These are phyloP conservation scores for Nitzschia sp. DNA, from an alignment of 108 stramenopile genomes.

Conservation along the genomic window DNA sequence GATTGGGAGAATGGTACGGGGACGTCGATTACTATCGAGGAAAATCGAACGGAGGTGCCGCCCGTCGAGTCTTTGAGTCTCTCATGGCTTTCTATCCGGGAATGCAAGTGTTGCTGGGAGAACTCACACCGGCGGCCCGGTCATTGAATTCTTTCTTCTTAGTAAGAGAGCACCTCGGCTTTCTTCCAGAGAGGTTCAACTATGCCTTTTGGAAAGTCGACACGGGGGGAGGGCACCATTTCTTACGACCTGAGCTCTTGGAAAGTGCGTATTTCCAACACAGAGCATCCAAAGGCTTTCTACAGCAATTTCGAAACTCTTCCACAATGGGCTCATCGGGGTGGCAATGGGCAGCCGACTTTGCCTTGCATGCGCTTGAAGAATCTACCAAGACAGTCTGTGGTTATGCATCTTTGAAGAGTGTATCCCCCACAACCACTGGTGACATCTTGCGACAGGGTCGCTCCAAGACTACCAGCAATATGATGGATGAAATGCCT, in stretches of 20 bases:
- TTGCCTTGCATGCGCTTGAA: conserved; percentile 51
- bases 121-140: conserved; percentile 69
- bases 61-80: conserved; percentile 72
- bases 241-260: conserved; percentile 90
- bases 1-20: conserved; percentile 90
- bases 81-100: conserved; percentile 97
- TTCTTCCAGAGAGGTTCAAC: conserved; percentile 89
- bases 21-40: conserved; percentile 87
- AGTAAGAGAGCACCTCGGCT: conserved; percentile 74
- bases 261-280: conserved; percentile 89
- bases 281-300: conserved; percentile 61
- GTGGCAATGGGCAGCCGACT: conserved; percentile 81
- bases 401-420: conserved; percentile 64
- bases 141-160: conserved; percentile 80
- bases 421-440: conserved; percentile 50
- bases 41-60: conserved; percentile 2
- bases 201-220: conserved; percentile 69
- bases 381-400: conserved; percentile 41
- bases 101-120: conserved; percentile 87
- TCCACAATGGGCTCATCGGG: conserved; percentile 36
- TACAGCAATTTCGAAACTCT: conserved; percentile 8
- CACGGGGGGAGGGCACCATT: conserved; percentile 54
- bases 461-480: conserved; percentile 5
- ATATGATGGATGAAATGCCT: conserved; percentile 91
- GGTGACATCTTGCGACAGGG: conserved; percentile 22